These are phyloP conservation scores for Mortierella sp. DNA, from an alignment of 371 early-diverging fungal species.

Conservation along the genomic window DNA sequence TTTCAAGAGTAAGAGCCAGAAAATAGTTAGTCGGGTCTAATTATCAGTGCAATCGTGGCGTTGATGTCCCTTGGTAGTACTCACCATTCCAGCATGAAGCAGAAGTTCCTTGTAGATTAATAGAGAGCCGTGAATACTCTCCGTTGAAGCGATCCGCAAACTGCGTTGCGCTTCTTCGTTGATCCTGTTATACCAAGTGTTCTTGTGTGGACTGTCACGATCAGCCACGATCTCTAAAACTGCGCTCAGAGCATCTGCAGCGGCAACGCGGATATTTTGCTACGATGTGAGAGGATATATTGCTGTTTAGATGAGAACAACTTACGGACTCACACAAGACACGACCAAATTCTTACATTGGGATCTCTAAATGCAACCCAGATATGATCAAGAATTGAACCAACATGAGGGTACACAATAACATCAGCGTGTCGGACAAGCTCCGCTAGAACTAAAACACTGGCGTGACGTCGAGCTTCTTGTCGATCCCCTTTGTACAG, in stretches of 20 bases:
- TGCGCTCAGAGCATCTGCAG: slow-evolving; percentile 88
- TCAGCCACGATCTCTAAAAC: slow-evolving; percentile 87
- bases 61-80: not conserved
- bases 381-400: slow-evolving; percentile 88
- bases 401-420: slow-evolving; percentile 86
- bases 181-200: slow-evolving; percentile 83
- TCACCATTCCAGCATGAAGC: slow-evolving; percentile 85
- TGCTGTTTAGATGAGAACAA: not conserved
- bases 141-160: slow-evolving; percentile 76
- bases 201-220: slow-evolving; percentile 79
- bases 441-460: slow-evolving; percentile 89
- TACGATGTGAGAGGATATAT: slow-evolving; percentile 7
- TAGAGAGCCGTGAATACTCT: slow-evolving; percentile 92
- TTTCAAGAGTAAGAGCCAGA: not conserved
- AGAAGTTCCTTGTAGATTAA: slow-evolving; percentile 87
- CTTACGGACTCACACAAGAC: not conserved
- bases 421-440: slow-evolving; percentile 89
- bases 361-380: slow-evolving; percentile 92
- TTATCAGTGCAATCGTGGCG: not conserved
- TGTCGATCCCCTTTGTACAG: slow-evolving; percentile 69
- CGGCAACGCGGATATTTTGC: slow-evolving; percentile 86
- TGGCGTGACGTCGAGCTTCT: slow-evolving; percentile 87
- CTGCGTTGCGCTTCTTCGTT: slow-evolving; percentile 90
- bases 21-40: not conserved
- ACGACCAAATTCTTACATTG: slow-evolving; percentile 60